These are phyloP conservation scores for Thelonectria discophora DNA, from an alignment of 2,329 filamentous ascomycete species.

Conservation along the genomic window DNA sequence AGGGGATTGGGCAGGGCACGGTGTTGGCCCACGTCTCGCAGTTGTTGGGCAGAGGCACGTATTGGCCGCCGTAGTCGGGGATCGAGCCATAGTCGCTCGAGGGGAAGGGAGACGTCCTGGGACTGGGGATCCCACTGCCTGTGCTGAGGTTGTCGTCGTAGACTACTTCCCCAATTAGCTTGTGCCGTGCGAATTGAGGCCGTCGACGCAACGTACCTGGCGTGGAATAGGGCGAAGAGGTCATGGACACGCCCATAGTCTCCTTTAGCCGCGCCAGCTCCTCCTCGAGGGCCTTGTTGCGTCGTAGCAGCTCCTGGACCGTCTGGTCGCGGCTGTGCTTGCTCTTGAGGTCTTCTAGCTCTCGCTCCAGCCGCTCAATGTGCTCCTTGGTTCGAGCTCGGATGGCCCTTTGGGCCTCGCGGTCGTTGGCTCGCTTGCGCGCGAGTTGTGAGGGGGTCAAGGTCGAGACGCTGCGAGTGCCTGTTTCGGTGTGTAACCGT, in stretches of 20 bases:
- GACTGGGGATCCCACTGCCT: conserved; percentile 52
- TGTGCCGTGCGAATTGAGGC: background rate
- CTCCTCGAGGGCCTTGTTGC: conserved; percentile 63
- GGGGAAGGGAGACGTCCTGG: conserved; percentile 57
- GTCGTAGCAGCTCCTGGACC: conserved; percentile 61
- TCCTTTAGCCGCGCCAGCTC: conserved; percentile 59
- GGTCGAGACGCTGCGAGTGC: conserved; percentile 82
- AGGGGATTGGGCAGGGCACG: conserved; percentile 55
- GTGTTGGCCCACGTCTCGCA: conserved; percentile 58
- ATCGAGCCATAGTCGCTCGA: conserved; percentile 55
- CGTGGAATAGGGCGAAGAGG: conserved; percentile 52
- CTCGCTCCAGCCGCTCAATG: conserved; percentile 79
- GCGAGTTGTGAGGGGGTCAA: conserved; percentile 88
- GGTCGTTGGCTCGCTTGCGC: conserved; percentile 90
- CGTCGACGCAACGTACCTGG: conserved; percentile 47
- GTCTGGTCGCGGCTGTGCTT: conserved; percentile 58
- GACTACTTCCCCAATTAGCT: conserved; percentile 42
- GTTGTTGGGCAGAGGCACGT: conserved; percentile 51
- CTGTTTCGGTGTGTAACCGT: conserved; percentile 43
- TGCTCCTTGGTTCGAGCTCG: conserved; percentile 86
- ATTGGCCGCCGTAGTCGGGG: conserved; percentile 53
- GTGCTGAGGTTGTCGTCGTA: conserved; percentile 54
- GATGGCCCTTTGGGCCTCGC: conserved; percentile 89
- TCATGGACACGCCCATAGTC: conserved; percentile 54
- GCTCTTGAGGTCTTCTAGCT: conserved; percentile 75